Conservation (phyloP, 768 basidiomycete species). For the Psilocybe sp. region DNA sequence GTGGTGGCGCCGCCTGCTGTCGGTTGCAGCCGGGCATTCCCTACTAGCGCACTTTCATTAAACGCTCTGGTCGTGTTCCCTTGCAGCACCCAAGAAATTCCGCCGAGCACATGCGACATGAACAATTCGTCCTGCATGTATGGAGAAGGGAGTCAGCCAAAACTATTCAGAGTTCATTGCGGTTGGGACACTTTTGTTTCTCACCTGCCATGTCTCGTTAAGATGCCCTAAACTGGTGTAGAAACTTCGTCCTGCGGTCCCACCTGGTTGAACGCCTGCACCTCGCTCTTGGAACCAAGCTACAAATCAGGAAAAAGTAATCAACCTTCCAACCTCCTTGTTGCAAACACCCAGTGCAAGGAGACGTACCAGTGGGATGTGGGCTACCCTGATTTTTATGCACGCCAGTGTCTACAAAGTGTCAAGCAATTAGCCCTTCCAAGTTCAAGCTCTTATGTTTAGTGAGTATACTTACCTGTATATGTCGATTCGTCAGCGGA, state of each 20-base stretch:
- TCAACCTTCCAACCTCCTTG: too few species aligned
- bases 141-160: background rate
- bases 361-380: slow-evolving; percentile 66
- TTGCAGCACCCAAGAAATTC: slow-evolving; percentile 70
- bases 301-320: slow-evolving; percentile 19
- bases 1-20: background rate
- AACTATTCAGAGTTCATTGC: background rate
- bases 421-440: background rate
- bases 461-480: slow-evolving; percentile 33
- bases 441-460: too few species aligned
- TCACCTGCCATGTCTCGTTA: slow-evolving; percentile 74
- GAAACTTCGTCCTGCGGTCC: slow-evolving; percentile 70
- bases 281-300: slow-evolving; percentile 85
- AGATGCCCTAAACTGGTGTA: slow-evolving; percentile 82
- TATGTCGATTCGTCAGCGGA: slow-evolving; percentile 67
- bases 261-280: slow-evolving; percentile 52
- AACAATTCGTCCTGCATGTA: slow-evolving; percentile 59
- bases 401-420: slow-evolving; percentile 37
- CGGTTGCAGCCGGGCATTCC: slow-evolving; percentile 27
- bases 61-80: slow-evolving; percentile 71
- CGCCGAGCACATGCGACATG: slow-evolving; percentile 69
- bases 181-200: slow-evolving; percentile 11
- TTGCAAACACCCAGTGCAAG: background rate
- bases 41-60: slow-evolving; percentile 59
- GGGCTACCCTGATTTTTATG: slow-evolving; percentile 68